Percentiles rank a stretch among this genome's conserved stretches.
phyloP scores from a whole-genome alignment of 2,329 filamentous ascomycete species.

The Leptoxyphium fumago region DNA sequence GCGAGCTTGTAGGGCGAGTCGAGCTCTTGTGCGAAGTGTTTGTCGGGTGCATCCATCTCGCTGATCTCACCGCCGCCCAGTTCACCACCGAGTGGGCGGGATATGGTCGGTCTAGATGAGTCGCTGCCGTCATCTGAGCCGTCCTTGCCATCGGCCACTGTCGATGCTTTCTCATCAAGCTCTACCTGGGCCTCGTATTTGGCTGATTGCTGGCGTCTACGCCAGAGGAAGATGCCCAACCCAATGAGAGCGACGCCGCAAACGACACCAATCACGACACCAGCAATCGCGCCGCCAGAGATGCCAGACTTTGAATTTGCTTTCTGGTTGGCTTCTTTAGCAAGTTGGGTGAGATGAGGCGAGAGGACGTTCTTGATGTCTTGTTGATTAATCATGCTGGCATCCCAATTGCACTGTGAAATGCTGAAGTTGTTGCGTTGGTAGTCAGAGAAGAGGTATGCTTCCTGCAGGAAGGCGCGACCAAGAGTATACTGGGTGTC shows the following conservation, averaged over 20 bases:
- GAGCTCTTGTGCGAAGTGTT: constrained; percentile 15
- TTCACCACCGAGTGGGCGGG: constrained; percentile 18
- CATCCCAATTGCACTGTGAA: constrained; percentile 20
- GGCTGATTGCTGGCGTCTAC: constrained; percentile 5
- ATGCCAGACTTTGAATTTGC: constrained; percentile 6
- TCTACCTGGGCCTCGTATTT: constrained; percentile 10
- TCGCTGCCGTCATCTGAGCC: neutral
- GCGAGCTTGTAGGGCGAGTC: constrained; percentile 15
- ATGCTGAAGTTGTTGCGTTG: constrained; percentile 22
- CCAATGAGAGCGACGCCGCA: constrained; percentile 14
- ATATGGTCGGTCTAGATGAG: neutral
- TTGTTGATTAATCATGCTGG: constrained; percentile 8
- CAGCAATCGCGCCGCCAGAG: constrained; percentile 19
- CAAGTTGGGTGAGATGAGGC: constrained; percentile 5
- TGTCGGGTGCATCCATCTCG: constrained; percentile 17
- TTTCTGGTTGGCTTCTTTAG: constrained; percentile 4
- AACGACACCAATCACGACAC: constrained; percentile 19
- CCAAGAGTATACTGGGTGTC: constrained; percentile 23
- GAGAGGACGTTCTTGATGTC: constrained; percentile 17
- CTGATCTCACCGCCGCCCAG: constrained; percentile 19
- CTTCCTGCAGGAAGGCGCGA: constrained; percentile 24
- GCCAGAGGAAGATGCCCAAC: constrained; percentile 13
- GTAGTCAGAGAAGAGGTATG: constrained; percentile 25
- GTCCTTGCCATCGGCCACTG: constrained; percentile 7
- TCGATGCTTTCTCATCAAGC: constrained; percentile 6